These are phyloP conservation scores for Middelhovenomyces tepae DNA, from an alignment of 805 yeast species.

Conservation along the genomic window DNA sequence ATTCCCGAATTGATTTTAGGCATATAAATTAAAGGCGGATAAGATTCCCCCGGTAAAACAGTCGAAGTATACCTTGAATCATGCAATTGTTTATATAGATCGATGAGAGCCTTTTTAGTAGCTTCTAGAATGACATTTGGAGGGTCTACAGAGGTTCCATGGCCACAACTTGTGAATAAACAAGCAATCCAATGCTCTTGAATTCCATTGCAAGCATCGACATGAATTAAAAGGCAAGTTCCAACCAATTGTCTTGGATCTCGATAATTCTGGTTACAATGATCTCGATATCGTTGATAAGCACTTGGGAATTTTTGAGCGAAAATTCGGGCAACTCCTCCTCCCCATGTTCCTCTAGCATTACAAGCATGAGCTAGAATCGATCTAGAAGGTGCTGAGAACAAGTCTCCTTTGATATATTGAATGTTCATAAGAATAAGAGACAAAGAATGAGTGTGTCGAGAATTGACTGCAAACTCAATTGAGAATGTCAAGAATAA, in stretches of 20 bases:
- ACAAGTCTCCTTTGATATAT: slow-evolving; percentile 53
- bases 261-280: slow-evolving; percentile 30
- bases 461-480: too few species aligned
- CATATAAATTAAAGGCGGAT: slow-evolving; percentile 38
- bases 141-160: slow-evolving; percentile 33
- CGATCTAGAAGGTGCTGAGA: slow-evolving; percentile 32
- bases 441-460: too few species aligned
- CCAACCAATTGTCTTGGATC: slow-evolving; percentile 40
- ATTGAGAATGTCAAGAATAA: too few species aligned
- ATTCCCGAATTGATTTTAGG: slow-evolving; percentile 78
- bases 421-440: slow-evolving; percentile 13
- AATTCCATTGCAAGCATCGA: slow-evolving; percentile 22
- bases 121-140: slow-evolving; percentile 39
- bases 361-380: slow-evolving; percentile 75
- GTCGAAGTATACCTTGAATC: not conserved
- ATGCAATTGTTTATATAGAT: slow-evolving; percentile 36
- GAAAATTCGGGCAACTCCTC: slow-evolving; percentile 65
- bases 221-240: slow-evolving; percentile 38
- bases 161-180: slow-evolving; percentile 59
- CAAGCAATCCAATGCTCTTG: slow-evolving; percentile 44
- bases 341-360: slow-evolving; percentile 75
- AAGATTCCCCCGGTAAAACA: not conserved
- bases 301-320: slow-evolving; percentile 48
- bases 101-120: slow-evolving; percentile 43
- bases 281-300: slow-evolving; percentile 37